A percentile compares a stretch with the other conserved stretches of the same genome.
Evolutionary conservation across 768 basidiomycete species (phyloP).

Genomic region (Tremella mesenterica): DNA sequence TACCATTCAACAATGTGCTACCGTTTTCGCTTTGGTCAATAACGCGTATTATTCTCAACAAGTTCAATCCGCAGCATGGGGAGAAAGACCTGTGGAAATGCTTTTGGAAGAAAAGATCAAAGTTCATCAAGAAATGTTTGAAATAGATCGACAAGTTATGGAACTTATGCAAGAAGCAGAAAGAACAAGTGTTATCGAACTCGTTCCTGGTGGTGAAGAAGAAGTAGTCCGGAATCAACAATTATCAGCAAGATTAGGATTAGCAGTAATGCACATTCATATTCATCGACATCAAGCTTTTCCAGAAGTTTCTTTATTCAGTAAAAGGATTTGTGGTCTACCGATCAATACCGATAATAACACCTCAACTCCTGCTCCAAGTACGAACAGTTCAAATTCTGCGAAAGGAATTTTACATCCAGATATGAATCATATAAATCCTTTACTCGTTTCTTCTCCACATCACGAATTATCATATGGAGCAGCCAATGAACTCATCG

Average conservation of each 20-base stretch:
- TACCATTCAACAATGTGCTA: conserved; percentile 22
- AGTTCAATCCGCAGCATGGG: conserved; percentile 6
- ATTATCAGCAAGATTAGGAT: conserved; percentile 35
- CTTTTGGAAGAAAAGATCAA: conserved; percentile 2
- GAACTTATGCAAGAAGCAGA: conserved; percentile 38
- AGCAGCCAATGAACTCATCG: too few species aligned
- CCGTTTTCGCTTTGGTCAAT: conserved; percentile 37
- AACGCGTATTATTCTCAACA: conserved; percentile 26
- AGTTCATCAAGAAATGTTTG: conserved; percentile 17
- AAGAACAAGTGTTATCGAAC: conserved; percentile 29
- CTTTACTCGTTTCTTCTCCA: too few species aligned
- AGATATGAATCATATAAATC: too few species aligned
- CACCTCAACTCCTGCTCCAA: too few species aligned
- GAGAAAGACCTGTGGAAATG: neutral
- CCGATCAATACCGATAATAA: too few species aligned
- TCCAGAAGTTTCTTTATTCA: conserved; percentile 44
- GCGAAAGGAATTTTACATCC: too few species aligned
- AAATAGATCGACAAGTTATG: conserved; percentile 29
- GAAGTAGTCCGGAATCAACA: conserved; percentile 43
- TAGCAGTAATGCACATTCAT: conserved; percentile 41
- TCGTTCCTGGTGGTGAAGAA: conserved; percentile 42
- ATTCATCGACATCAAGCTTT: conserved; percentile 44
- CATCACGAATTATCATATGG: neutral
- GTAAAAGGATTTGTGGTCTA: conserved; percentile 40
- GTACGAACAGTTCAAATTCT: too few species aligned